These are phyloP conservation scores for Leucogyrophana mollusca DNA, from an alignment of 768 basidiomycete genomes.

Conservation along the genomic window DNA sequence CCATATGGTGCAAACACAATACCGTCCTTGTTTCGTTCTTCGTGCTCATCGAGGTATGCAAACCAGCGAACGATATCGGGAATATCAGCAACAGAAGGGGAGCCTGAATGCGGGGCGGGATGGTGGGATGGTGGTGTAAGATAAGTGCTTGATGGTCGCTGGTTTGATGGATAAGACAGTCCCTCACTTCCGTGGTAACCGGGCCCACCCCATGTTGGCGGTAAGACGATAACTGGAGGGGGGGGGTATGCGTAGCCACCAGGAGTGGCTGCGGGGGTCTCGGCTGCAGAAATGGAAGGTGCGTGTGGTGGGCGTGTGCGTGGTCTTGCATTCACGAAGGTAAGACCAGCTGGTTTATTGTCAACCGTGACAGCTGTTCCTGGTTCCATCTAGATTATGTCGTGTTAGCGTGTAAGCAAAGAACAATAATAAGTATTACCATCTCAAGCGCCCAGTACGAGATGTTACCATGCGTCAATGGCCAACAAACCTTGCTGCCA, in stretches of 20 bases:
- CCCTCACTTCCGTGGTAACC: too few species aligned
- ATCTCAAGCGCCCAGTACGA: constrained; percentile 1
- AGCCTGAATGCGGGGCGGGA: too few species aligned
- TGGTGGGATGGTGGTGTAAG: too few species aligned
- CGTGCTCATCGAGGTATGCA: neutral
- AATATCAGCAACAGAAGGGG: neutral
- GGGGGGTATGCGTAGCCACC: neutral
- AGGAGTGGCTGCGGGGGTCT: neutral
- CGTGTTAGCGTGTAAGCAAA: neutral
- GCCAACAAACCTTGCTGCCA: neutral
- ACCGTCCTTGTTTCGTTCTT: neutral
- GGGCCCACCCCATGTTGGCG: neutral
- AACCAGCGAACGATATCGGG: neutral
- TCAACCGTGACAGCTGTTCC: neutral
- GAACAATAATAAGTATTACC: neutral
- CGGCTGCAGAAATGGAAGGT: neutral
- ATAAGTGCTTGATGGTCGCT: too few species aligned
- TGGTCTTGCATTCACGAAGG: too few species aligned
- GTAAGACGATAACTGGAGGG: neutral
- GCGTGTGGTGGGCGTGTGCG: neutral
- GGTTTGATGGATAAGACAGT: too few species aligned
- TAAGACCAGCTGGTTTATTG: too few species aligned
- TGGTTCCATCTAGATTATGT: neutral
- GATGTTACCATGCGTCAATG: constrained; percentile 1
- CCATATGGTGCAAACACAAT: neutral